A percentile compares a stretch with the other conserved stretches of the same genome.
phyloP scores from a whole-genome alignment of 2,329 filamentous ascomycete species.

The Lasiodiplodia citricola region DNA sequence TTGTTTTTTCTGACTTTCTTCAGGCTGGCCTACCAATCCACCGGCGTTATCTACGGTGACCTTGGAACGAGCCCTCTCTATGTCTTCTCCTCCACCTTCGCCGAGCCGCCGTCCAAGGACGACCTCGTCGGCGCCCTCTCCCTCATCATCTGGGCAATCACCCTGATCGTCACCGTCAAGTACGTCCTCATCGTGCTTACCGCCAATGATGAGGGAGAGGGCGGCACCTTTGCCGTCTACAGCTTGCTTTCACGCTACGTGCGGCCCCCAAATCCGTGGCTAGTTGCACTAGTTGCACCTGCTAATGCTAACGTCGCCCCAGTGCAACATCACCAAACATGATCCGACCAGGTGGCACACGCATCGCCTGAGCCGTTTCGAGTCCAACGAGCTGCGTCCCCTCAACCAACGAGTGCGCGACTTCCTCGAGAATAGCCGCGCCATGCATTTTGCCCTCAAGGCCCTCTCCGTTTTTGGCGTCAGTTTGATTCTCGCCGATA shows the following conservation, averaged over 20 bases:
- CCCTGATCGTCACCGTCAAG: slow-evolving; percentile 72
- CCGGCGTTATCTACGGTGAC: slow-evolving; percentile 72
- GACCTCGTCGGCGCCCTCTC: slow-evolving; percentile 70
- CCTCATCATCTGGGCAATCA: slow-evolving; percentile 72
- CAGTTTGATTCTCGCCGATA: slow-evolving; percentile 70
- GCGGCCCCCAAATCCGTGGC: slow-evolving; percentile 30
- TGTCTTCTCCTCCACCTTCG: slow-evolving; percentile 72
- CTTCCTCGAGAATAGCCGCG: slow-evolving; percentile 62
- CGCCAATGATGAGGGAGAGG: slow-evolving; percentile 74
- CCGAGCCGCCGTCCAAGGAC: slow-evolving; percentile 58
- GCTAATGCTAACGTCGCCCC: neutral
- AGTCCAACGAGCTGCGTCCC: slow-evolving; percentile 61
- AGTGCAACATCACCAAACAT: slow-evolving; percentile 64
- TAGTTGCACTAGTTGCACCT: too few relatives aligned
- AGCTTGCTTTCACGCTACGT: slow-evolving; percentile 65
- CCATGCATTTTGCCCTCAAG: slow-evolving; percentile 62
- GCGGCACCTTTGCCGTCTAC: slow-evolving; percentile 72
- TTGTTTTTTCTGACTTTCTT: slow-evolving; percentile 14
- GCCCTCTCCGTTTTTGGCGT: slow-evolving; percentile 69
- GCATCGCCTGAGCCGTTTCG: slow-evolving; percentile 64
- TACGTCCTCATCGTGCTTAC: slow-evolving; percentile 69
- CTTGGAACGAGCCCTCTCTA: slow-evolving; percentile 73
- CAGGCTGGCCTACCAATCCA: slow-evolving; percentile 67
- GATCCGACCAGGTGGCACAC: slow-evolving; percentile 61
- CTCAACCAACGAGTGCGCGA: slow-evolving; percentile 60